phyloP scores from a whole-genome alignment of 2,329 filamentous ascomycete species.

The Penicillium verrucosum region DNA sequence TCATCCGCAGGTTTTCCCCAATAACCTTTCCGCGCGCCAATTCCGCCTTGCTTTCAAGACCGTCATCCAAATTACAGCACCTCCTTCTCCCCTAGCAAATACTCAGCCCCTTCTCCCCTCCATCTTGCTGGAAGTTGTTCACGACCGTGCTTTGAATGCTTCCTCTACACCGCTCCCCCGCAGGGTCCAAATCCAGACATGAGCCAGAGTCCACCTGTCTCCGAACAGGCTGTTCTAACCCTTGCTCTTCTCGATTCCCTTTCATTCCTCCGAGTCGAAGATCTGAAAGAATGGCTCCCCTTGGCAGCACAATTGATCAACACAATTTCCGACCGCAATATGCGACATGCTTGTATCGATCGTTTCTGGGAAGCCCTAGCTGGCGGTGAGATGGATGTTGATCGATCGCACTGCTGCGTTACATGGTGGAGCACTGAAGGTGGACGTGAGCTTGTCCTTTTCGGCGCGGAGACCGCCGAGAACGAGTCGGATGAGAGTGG shows the following conservation, averaged over 20 bases:
- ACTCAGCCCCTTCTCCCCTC: conserved; percentile 75
- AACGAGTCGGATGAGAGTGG: conserved; percentile 28
- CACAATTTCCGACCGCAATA: conserved; percentile 56
- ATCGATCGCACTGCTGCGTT: conserved; percentile 73
- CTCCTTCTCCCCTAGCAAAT: conserved; percentile 71
- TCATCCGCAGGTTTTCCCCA: conserved; percentile 62
- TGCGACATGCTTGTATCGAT: conserved; percentile 64
- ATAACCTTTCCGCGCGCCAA: conserved; percentile 74
- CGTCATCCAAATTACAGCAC: conserved; percentile 74
- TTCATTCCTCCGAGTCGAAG: conserved; percentile 65
- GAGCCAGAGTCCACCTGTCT: conserved; percentile 42
- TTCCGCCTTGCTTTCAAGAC: conserved; percentile 87
- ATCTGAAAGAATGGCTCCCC: conserved; percentile 78
- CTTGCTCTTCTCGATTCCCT: conserved; percentile 77
- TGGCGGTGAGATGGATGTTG: conserved; percentile 83
- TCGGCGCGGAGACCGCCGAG: conserved; percentile 34
- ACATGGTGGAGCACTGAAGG: conserved; percentile 77
- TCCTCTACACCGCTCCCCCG: conserved; percentile 50
- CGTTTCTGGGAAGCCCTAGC: conserved; percentile 77
- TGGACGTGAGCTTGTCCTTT: conserved; percentile 56
- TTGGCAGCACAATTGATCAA: conserved; percentile 67
- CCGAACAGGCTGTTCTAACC: conserved; percentile 73
- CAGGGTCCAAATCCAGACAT: conserved; percentile 35
- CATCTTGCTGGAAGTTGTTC: conserved; percentile 73
- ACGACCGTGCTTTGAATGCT: conserved; percentile 59